Conservation (phyloP, 2,329 filamentous ascomycete genomes). For the Fusarium compactum region DNA sequence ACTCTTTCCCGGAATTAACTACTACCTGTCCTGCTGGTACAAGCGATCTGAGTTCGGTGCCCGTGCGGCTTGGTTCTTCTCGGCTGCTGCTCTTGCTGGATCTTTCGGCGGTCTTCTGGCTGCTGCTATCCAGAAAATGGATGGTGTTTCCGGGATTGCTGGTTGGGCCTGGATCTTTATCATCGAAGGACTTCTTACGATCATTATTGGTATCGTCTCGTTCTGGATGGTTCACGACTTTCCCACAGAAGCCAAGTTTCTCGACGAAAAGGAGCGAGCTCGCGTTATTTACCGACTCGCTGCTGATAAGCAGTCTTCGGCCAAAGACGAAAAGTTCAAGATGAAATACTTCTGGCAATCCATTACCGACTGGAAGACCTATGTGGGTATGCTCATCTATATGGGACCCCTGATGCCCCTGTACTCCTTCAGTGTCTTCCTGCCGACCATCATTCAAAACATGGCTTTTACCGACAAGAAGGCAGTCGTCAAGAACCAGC, state of each 20-base stretch:
- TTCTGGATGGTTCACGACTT: slow-evolving; percentile 89
- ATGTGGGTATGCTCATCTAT: slow-evolving; percentile 78
- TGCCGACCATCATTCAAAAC: slow-evolving; percentile 79
- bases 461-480: slow-evolving; percentile 57
- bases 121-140: slow-evolving; percentile 77
- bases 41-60: slow-evolving; percentile 82
- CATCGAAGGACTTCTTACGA: slow-evolving; percentile 76
- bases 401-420: slow-evolving; percentile 80
- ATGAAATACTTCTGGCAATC: slow-evolving; percentile 78
- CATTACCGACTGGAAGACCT: slow-evolving; percentile 88
- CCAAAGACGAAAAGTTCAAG: slow-evolving; percentile 80
- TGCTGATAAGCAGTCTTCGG: slow-evolving; percentile 78
- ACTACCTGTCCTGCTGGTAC: slow-evolving; percentile 89
- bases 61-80: slow-evolving; percentile 87
- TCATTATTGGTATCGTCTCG: slow-evolving; percentile 74
- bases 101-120: slow-evolving; percentile 82
- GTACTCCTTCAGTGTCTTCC: slow-evolving; percentile 81
- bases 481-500: slow-evolving; percentile 54
- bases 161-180: slow-evolving; percentile 78
- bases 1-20: slow-evolving; percentile 81
- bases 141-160: slow-evolving; percentile 67
- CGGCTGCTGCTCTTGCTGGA: slow-evolving; percentile 81
- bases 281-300: slow-evolving; percentile 79
- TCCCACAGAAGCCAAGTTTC: slow-evolving; percentile 79
- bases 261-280: slow-evolving; percentile 75